Base-by-base conservation (phyloP, 2,329 filamentous ascomycete species). In the Fusarium coffeatum region DNA sequence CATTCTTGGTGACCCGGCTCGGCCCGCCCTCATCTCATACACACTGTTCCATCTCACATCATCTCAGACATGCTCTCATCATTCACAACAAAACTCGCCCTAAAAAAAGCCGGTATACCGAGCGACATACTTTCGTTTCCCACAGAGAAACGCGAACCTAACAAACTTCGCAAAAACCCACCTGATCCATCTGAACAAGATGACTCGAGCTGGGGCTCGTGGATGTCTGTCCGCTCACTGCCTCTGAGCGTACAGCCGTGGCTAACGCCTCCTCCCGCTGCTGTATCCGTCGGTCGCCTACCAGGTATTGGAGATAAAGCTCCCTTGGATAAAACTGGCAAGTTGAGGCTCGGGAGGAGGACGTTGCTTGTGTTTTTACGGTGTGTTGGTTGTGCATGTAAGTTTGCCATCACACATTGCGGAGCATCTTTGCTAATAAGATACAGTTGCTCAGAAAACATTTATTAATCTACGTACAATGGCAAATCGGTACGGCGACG, bases 331-430 rank as follows among this genome's bases (percentile, higher is more conserved):
- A 79, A 80, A 30, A 82, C 85, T 43, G 75, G 81, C 30, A 81
- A 80, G 71, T 74, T 87, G 41, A 73, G 75, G 9, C 76, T 85
- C 27, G 83, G 84, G 1, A 80, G 76, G 55, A 82, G 80, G 15
- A 80, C 83, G 4, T 72, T 87, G 18, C 79, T 87, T 12, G 82
- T 87, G 22, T 87, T 88, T 71, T 69, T 87, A 57, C 83, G 86
- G 12, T 88, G 85, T 54, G 85, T 87, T 15, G 86, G 85, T 9
- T 87, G 86, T 75, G 86, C 86, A 10, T 87, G 85, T 87, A 80
- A 66, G 84, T 80, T 55, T 25, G 23, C 23, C 23, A 25, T 25
- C 13, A 6, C 3, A 12, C 6, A n/a, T 25, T 13, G 5, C 3
- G 18, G 9, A 28, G 8, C n/a, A 20, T 22, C 8, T 53, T 42